Conservation (phyloP, 2,329 filamentous ascomycete species). For the Colletotrichum melonis region DNA sequence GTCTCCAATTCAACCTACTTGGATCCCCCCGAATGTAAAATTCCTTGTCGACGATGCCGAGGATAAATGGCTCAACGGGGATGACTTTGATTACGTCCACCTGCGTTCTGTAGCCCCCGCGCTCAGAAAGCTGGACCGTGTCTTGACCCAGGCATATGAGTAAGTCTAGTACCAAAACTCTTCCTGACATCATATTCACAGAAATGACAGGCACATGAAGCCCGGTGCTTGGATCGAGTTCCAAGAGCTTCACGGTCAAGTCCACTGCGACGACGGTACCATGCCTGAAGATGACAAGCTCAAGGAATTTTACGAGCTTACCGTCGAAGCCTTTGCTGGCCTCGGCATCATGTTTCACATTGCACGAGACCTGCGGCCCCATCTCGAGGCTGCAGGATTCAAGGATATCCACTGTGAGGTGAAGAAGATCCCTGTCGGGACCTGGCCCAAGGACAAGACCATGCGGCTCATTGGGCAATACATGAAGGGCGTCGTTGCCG, state of each 20-base stretch:
- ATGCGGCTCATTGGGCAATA: slow-evolving; percentile 56
- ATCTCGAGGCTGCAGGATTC: slow-evolving; percentile 56
- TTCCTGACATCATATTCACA: no score
- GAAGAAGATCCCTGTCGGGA: slow-evolving; percentile 58
- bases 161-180: no score
- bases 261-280: not conserved
- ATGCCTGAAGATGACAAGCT: not conserved
- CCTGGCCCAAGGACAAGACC: slow-evolving; percentile 54
- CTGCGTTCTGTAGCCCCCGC: no score
- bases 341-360: slow-evolving; percentile 51
- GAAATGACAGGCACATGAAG: not conserved
- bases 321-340: not conserved
- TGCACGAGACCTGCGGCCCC: slow-evolving; percentile 45
- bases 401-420: slow-evolving; percentile 54
- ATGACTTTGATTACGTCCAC: not conserved
- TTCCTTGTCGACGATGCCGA: slow-evolving; percentile 42
- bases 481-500: slow-evolving; percentile 50
- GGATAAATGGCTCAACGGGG: not conserved
- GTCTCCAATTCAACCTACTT: not conserved
- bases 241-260: slow-evolving; percentile 38
- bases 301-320: not conserved
- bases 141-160: no score
- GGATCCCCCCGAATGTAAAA: slow-evolving; percentile 39
- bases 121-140: no score
- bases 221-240: not conserved